Conservation (phyloP, 352 stramenopile species). For the Phytophthora ohioensis region DNA sequence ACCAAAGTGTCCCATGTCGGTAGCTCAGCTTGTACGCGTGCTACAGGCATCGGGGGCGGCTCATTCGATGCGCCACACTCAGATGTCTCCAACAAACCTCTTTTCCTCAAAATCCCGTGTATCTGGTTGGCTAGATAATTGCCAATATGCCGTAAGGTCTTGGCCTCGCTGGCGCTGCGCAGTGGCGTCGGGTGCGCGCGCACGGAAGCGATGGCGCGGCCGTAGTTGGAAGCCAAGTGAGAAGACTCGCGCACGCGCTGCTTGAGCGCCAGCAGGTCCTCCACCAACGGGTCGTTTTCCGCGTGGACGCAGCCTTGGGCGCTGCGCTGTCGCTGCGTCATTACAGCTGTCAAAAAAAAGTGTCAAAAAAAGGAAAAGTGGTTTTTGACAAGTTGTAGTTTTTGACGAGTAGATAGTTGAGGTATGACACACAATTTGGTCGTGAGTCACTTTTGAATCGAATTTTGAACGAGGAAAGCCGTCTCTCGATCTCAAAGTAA, state of each 20-base stretch:
- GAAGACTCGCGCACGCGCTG: constrained; percentile 68
- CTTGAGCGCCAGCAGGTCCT: constrained; percentile 72
- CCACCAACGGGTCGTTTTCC: constrained; percentile 75
- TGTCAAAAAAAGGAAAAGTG: background rate
- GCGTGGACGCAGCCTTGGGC: constrained; percentile 57
- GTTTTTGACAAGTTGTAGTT: background rate
- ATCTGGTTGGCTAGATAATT: constrained; percentile 91
- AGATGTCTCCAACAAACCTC: constrained; percentile 25
- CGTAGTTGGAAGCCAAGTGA: constrained; percentile 71
- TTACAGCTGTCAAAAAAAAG: background rate
- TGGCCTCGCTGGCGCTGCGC: constrained; percentile 63
- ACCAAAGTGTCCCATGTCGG: constrained; percentile 4
- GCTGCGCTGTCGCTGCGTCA: constrained; percentile 26
- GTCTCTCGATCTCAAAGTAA: constrained; percentile 7
- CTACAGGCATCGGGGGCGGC: background rate
- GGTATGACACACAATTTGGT: no score
- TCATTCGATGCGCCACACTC: background rate
- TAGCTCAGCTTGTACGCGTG: constrained; percentile 12
- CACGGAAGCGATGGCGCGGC: constrained; percentile 75
- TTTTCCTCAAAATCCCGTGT: constrained; percentile 72
- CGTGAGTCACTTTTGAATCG: constrained; percentile 9
- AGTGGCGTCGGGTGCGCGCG: constrained; percentile 57
- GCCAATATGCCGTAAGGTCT: constrained; percentile 75
- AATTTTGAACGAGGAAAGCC: constrained; percentile 21
- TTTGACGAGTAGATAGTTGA: no score